Base-by-base conservation (phyloP, 306 rosid genomes). In the Lotus japonicus region DNA sequence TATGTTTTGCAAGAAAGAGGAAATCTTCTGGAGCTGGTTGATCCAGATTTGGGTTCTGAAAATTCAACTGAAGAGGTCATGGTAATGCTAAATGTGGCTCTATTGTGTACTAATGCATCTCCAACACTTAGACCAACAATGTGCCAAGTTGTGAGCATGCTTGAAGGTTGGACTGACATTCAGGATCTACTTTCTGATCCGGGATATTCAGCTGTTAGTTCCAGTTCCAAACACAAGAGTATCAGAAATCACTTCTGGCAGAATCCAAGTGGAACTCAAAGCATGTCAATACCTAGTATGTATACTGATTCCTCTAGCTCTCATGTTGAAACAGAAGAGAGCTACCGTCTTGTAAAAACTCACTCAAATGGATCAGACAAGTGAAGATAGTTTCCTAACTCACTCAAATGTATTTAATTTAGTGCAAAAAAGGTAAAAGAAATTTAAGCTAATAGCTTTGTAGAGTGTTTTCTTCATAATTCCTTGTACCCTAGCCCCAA, bases 111-210 rank as follows among this genome's bases (percentile, higher is more conserved):
- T 58, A 90, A 94, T 78, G 97, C 98, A 28, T 86, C 97, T 14
- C 98, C 98, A 7, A 94, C 95, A 9, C 95, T 94, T 2, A 78
- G 97, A 66, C 98, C 97, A 18, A 81, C 77, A 39, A 94, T 90
- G 97, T 75, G 90, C 14, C 96, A 94, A 80, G 98, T 73, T 23
- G 90, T 90, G 42, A 94, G 97, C 84, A 94, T 94, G 94, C 95
- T 94, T 2, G 97, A 94, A 84, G 98, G 98, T 51, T 76, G 82
- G 83, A 94, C 97, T 14, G 81, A 68, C 5, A 84, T 94, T 35
- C 94, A 90, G 35, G 94, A 84, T 7, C 53, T 85, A 5, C 94
- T 88, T 39, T 90, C 97, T 49, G 95, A 88, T 69, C 94, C 97
- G 0, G 89, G 96, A 10, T 86, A 83, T 64, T 86, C 96, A 9